Conservation (phyloP, 2,329 filamentous ascomycete species). For the Clonostachys solani region DNA sequence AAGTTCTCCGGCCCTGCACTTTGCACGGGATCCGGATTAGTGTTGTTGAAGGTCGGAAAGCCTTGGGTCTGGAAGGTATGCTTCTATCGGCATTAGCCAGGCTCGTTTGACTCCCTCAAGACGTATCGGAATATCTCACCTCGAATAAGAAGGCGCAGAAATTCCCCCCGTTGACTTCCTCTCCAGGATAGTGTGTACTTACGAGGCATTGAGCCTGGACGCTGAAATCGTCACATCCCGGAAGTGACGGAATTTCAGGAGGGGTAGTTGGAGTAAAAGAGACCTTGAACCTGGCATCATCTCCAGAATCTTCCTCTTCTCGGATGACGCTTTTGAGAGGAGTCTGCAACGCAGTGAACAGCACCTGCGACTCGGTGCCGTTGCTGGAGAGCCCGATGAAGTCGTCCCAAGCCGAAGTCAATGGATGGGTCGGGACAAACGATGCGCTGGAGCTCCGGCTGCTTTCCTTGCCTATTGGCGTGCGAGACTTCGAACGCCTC, state of each 20-base stretch:
- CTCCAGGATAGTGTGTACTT: no score
- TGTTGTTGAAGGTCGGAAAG: no score
- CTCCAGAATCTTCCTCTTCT: conserved; percentile 10
- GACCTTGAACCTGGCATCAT: conserved; percentile 23
- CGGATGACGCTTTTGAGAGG: conserved; percentile 28
- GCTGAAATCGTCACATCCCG: conserved; percentile 19
- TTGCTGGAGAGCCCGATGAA: conserved; percentile 32
- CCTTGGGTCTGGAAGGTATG: no score
- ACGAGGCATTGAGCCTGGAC: conserved; percentile 32
- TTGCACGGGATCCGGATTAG: neutral
- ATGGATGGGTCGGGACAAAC: conserved; percentile 30
- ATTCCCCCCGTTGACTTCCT: no score
- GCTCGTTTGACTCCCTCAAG: conserved; percentile 15
- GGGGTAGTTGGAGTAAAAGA: conserved; percentile 32
- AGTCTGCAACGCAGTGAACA: conserved; percentile 40
- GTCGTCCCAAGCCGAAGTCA: conserved; percentile 47
- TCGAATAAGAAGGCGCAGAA: conserved; percentile 50
- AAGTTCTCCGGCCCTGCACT: conserved; percentile 39
- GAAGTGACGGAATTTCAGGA: conserved; percentile 25
- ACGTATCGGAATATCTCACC: conserved; percentile 20
- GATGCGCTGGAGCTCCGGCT: conserved; percentile 18
- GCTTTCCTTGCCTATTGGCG: conserved; percentile 1
- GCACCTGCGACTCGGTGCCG: conserved; percentile 26
- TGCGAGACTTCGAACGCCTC: neutral
- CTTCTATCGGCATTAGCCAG: no score